phyloP scores from a whole-genome alignment of 2,329 filamentous ascomycete species.

The Phialocephala sp. region DNA sequence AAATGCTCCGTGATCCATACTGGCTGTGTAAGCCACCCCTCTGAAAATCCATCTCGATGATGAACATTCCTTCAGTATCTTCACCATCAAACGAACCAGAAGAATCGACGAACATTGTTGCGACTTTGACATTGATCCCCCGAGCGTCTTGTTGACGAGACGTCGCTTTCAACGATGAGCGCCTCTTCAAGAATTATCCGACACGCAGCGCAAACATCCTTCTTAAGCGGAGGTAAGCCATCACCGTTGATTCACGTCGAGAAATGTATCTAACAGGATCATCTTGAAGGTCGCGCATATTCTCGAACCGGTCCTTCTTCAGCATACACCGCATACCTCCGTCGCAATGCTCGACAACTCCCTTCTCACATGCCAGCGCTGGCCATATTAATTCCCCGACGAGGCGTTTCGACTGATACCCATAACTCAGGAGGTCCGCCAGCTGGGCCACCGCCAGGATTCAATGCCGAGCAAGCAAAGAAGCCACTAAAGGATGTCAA shows the following conservation, averaged over 20 bases:
- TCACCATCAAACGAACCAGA: constrained; percentile 15
- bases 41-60: constrained; percentile 25
- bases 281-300: constrained; percentile 39
- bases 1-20: constrained; percentile 10
- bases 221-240: constrained; percentile 39
- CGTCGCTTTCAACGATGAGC: constrained; percentile 40
- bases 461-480: constrained; percentile 72
- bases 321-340: constrained; percentile 42
- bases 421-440: constrained; percentile 54
- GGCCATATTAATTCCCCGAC: constrained; percentile 62
- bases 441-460: constrained; percentile 69
- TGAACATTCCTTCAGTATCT: constrained; percentile 25
- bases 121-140: constrained; percentile 6
- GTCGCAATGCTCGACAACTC: constrained; percentile 42
- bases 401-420: constrained; percentile 63
- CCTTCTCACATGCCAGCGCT: constrained; percentile 51
- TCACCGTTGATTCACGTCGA: neutral
- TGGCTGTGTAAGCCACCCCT: constrained; percentile 29
- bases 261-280: constrained; percentile 17
- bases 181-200: constrained; percentile 45
- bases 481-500: constrained; percentile 57
- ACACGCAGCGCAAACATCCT: constrained; percentile 42
- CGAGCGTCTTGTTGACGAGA: constrained; percentile 30
- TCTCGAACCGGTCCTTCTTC: constrained; percentile 41
- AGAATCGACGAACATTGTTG: constrained; percentile 13